phyloP scores from a whole-genome alignment of 176 grass and related monocot species.

The Cenchrus purpureus region DNA sequence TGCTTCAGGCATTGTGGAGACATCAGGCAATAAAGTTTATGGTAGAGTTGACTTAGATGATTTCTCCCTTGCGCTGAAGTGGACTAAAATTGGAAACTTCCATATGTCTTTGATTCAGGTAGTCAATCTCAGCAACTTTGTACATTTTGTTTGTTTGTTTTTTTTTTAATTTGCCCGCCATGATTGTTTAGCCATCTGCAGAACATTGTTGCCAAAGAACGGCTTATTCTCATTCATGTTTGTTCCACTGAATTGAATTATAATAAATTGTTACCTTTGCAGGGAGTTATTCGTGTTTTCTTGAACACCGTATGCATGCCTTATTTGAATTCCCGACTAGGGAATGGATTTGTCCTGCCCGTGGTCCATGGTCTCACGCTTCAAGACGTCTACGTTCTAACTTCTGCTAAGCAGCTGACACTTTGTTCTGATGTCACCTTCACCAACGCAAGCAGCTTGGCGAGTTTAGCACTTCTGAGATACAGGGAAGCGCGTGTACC shows the following conservation, averaged over 20 bases:
- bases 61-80: conserved; percentile 83
- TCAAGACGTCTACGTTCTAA: conserved; percentile 65
- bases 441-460: conserved; percentile 46
- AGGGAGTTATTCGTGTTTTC: conserved; percentile 84
- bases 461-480: conserved; percentile 21
- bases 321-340: conserved; percentile 67
- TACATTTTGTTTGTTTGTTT: conserved; percentile 22
- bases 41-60: conserved; percentile 68
- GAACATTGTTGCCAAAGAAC: neutral
- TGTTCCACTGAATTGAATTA: neutral
- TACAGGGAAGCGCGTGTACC: neutral
- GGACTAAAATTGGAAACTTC: conserved; percentile 84
- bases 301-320: conserved; percentile 79
- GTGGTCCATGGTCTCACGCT: conserved; percentile 74
- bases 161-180: neutral
- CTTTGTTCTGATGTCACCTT: conserved; percentile 82
- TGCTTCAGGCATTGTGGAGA: conserved; percentile 61
- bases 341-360: conserved; percentile 68
- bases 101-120: conserved; percentile 94
- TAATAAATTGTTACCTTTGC: conserved; percentile 32
- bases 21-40: conserved; percentile 77
- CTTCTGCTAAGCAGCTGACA: conserved; percentile 52
- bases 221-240: neutral
- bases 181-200: neutral
- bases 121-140: conserved; percentile 10